Percentiles rank a stretch among this genome's conserved stretches.
These are phyloP conservation scores for Solanum hybrid DNA, from an alignment of 305 asterid species.

Conservation along the genomic window DNA sequence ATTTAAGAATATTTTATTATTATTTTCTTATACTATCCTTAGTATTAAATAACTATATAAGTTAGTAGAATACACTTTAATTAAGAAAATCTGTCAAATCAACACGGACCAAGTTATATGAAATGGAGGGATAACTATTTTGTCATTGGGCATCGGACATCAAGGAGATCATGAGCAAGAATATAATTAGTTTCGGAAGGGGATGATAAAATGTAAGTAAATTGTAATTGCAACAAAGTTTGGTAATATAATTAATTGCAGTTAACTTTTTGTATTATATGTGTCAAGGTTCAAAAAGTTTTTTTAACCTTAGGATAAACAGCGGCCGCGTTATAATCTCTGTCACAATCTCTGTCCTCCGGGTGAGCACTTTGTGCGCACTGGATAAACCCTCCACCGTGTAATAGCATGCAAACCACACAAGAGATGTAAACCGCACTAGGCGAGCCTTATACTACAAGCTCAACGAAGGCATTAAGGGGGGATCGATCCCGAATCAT, in stretches of 20 bases:
- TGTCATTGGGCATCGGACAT: neutral
- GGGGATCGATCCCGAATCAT: too few species aligned
- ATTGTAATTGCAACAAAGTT: neutral
- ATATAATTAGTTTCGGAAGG: neutral
- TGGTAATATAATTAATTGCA: neutral
- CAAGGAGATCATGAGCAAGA: neutral
- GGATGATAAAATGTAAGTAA: neutral
- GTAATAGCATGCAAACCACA: neutral
- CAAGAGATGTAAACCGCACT: neutral
- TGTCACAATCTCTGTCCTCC: accelerated
- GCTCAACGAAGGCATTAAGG: neutral
- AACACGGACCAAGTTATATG: neutral
- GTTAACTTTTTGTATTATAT: neutral
- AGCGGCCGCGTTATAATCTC: accelerated
- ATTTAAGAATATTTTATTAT: neutral
- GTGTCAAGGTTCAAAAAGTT: neutral
- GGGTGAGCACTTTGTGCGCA: neutral
- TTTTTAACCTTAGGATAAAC: neutral
- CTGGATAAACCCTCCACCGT: accelerated
- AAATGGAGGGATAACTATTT: neutral
- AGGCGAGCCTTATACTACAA: neutral
- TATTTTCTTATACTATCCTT: neutral
- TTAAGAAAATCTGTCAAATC: neutral
- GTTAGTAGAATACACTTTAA: neutral
- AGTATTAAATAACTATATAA: too few species aligned